phyloP scores from a whole-genome alignment of 495 filamentous ascomycete species.

The Friedmanniomyces simplex region DNA sequence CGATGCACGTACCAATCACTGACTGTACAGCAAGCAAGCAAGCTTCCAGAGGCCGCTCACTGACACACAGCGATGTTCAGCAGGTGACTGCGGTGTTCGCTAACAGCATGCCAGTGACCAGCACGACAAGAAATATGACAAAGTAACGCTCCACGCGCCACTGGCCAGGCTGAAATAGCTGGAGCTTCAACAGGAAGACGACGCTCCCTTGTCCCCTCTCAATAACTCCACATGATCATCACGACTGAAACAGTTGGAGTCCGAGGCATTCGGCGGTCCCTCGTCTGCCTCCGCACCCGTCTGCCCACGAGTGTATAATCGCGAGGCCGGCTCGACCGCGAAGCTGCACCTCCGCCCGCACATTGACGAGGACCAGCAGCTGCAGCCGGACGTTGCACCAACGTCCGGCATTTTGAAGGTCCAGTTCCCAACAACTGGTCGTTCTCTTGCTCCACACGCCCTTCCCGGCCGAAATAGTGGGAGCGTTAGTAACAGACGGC shows the following conservation, averaged over 20 bases:
- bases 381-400: neutral
- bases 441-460: neutral
- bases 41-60: neutral
- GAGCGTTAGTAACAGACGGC: neutral
- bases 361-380: neutral
- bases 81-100: neutral
- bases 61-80: neutral
- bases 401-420: too few species aligned
- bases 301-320: neutral
- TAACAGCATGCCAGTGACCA: neutral
- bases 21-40: neutral
- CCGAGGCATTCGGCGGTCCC: neutral
- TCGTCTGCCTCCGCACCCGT: neutral
- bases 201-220: neutral
- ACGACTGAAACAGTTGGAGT: neutral
- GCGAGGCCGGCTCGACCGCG: too few species aligned
- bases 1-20: neutral
- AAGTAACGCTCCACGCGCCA: neutral
- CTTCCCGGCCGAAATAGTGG: neutral
- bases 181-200: neutral
- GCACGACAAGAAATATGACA: neutral
- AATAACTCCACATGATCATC: neutral
- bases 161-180: neutral
- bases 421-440: too few species aligned
- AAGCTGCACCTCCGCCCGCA: neutral